Percentiles rank a stretch among this genome's conserved stretches.
Conservation (phyloP, 2,329 filamentous ascomycete species). For the Fusarium foetens region DNA sequence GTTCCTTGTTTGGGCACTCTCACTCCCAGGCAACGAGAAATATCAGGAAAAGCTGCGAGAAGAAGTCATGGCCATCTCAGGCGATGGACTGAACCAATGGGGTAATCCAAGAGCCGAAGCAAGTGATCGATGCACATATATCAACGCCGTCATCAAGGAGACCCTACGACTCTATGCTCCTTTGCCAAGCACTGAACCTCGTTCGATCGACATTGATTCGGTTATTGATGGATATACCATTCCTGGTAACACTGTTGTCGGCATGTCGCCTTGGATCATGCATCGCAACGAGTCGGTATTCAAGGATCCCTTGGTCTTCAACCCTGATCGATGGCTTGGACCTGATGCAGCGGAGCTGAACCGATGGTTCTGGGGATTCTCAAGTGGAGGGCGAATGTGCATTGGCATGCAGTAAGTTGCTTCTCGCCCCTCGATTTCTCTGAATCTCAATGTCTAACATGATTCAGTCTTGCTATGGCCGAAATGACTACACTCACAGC, state of each 20-base stretch:
- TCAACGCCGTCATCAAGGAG: constrained; percentile 62
- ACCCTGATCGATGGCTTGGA: constrained; percentile 45
- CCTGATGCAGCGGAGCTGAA: constrained; percentile 29
- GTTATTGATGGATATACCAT: constrained; percentile 40
- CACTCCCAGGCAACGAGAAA: constrained; percentile 52
- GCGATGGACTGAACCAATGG: constrained; percentile 29
- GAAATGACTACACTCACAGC: constrained; percentile 38
- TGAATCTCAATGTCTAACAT: background rate
- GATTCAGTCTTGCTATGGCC: constrained; percentile 31
- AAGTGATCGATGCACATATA: constrained; percentile 54
- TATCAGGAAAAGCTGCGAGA: constrained; percentile 58
- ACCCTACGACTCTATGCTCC: constrained; percentile 61
- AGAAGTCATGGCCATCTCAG: constrained; percentile 52
- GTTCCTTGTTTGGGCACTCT: constrained; percentile 62
- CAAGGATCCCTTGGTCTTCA: constrained; percentile 36
- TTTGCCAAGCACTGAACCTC: constrained; percentile 61
- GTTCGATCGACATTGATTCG: constrained; percentile 44
- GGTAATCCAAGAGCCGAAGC: constrained; percentile 49
- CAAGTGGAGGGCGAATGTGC: constrained; percentile 40
- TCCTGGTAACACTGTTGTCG: constrained; percentile 40
- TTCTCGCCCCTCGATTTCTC: rapidly evolving
- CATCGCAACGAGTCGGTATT: constrained; percentile 43
- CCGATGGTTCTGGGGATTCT: constrained; percentile 43
- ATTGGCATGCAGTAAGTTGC: constrained; percentile 42
- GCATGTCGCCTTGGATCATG: constrained; percentile 43